These are phyloP conservation scores for Sugiyamaella paludigena DNA, from an alignment of 1,139 yeast genomes.

Conservation along the genomic window DNA sequence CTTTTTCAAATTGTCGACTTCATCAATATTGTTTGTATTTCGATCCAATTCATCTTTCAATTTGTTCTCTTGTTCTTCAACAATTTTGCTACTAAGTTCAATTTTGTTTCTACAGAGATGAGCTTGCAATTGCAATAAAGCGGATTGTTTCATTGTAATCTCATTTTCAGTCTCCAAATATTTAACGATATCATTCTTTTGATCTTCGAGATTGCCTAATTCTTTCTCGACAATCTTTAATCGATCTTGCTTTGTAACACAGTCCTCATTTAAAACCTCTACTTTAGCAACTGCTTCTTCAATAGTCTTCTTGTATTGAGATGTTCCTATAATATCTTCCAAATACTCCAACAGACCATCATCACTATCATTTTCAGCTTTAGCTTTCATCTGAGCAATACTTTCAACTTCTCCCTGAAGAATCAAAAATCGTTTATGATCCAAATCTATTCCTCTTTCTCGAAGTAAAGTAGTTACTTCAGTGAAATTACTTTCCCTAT, in stretches of 20 bases:
- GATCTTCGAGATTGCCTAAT: conserved; percentile 62
- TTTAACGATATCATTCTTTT: conserved; percentile 66
- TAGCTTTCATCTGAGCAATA: conserved; percentile 97
- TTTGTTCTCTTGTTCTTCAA: conserved; percentile 46
- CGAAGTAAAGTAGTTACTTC: conserved; percentile 75
- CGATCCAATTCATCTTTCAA: conserved; percentile 50
- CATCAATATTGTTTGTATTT: conserved; percentile 43
- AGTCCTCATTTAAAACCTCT: conserved; percentile 70
- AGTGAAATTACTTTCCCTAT: conserved; percentile 64
- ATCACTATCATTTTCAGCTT: conserved; percentile 88
- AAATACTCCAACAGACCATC: conserved; percentile 92
- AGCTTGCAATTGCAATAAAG: conserved; percentile 56
- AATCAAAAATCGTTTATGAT: conserved; percentile 90
- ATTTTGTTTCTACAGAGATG: conserved; percentile 44
- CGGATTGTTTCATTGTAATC: conserved; percentile 53
- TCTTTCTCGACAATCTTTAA: conserved; percentile 79
- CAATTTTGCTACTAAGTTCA: conserved; percentile 36
- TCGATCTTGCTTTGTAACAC: conserved; percentile 77
- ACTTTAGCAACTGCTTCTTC: conserved; percentile 61
- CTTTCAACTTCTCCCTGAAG: conserved; percentile 98
- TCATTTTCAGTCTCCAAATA: conserved; percentile 66
- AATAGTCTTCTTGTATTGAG: conserved; percentile 73
- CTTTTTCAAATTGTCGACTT: conserved; percentile 39
- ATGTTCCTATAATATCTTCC: conserved; percentile 95
- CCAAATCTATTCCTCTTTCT: conserved; percentile 88